Evolutionary conservation across 805 yeast species (phyloP).

Genomic region (Metschnikowia dekortorum): DNA sequence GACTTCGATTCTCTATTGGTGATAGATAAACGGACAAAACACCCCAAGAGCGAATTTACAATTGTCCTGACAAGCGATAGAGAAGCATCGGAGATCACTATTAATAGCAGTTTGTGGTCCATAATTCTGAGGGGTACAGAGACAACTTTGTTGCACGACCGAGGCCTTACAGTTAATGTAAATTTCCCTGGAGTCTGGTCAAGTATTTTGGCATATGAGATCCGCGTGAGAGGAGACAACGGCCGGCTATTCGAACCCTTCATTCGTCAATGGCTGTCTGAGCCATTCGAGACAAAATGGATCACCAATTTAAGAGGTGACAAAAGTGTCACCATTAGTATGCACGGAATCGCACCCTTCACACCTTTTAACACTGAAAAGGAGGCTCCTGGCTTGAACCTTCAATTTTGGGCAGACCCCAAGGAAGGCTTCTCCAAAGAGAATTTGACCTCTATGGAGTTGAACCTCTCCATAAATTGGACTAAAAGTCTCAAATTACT

Average conservation of each 20-base stretch:
- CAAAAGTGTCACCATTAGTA: conserved; percentile 23
- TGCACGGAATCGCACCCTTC: conserved; percentile 69
- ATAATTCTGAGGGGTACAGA: conserved; percentile 37
- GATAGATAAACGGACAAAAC: conserved; percentile 32
- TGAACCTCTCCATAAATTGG: conserved; percentile 48
- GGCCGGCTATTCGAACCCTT: conserved; percentile 50
- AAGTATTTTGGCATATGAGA: conserved; percentile 52
- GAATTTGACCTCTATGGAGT: conserved; percentile 27
- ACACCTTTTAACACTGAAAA: conserved; percentile 44
- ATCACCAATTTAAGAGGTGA: conserved; percentile 48
- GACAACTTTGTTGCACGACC: conserved; percentile 37
- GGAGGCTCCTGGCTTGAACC: conserved; percentile 18
- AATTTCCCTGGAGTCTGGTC: conserved; percentile 57
- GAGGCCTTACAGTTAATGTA: conserved; percentile 45
- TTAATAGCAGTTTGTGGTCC: conserved; percentile 31
- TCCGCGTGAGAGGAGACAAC: conserved; percentile 21
- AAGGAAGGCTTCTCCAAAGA: conserved; percentile 17
- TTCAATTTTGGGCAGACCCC: conserved; percentile 46
- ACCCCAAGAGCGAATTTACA: conserved; percentile 23
- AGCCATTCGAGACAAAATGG: conserved; percentile 78
- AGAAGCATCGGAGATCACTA: conserved; percentile 18
- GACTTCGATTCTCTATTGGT: conserved; percentile 47
- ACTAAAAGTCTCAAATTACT: conserved; percentile 60
- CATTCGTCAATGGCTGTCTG: conserved; percentile 59
- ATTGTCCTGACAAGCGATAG: conserved; percentile 32